Conservation (phyloP, 2,329 filamentous ascomycete genomes). For the Pseudogymnoascus sp. region DNA sequence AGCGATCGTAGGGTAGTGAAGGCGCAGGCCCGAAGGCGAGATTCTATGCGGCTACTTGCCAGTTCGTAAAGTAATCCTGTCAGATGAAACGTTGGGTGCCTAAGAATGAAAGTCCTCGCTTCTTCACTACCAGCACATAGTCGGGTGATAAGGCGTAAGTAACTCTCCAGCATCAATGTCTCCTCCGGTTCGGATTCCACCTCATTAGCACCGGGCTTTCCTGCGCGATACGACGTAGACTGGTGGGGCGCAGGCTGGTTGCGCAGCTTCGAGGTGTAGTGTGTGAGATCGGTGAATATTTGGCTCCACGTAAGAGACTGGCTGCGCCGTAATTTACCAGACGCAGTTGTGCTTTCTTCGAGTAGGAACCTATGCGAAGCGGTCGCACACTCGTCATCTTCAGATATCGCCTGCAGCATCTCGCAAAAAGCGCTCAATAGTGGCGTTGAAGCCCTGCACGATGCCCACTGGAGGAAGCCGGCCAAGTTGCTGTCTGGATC, state of each 20-base stretch:
- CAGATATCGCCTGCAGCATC: slow-evolving; percentile 83
- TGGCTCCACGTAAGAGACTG: slow-evolving; percentile 87
- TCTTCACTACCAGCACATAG: slow-evolving; percentile 66
- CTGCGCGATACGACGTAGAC: slow-evolving; percentile 46
- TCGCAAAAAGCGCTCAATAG: slow-evolving; percentile 94
- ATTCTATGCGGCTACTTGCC: slow-evolving; percentile 67
- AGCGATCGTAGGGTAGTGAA: slow-evolving; percentile 73
- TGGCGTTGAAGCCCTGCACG: slow-evolving; percentile 88
- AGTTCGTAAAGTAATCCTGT: slow-evolving; percentile 70
- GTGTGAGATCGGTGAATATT: slow-evolving; percentile 82
- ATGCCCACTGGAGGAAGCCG: slow-evolving; percentile 96
- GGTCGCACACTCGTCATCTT: slow-evolving; percentile 73
- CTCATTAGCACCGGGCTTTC: slow-evolving; percentile 56
- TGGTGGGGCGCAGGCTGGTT: slow-evolving; percentile 59
- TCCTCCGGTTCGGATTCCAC: slow-evolving; percentile 84
- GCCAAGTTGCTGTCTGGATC: slow-evolving; percentile 89
- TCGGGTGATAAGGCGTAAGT: slow-evolving; percentile 79
- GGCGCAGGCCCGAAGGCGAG: slow-evolving; percentile 72
- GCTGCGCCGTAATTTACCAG: slow-evolving; percentile 72
- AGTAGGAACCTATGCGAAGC: slow-evolving; percentile 82
- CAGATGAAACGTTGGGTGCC: slow-evolving; percentile 57
- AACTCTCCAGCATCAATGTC: slow-evolving; percentile 93
- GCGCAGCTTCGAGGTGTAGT: slow-evolving; percentile 72
- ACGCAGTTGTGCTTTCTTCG: slow-evolving; percentile 69
- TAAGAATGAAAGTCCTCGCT: slow-evolving; percentile 67